Evolutionary conservation across 306 rosid species (phyloP), one percentile per base, ranked within the genome.

Genomic region (Cucumis cinereus): DNA sequence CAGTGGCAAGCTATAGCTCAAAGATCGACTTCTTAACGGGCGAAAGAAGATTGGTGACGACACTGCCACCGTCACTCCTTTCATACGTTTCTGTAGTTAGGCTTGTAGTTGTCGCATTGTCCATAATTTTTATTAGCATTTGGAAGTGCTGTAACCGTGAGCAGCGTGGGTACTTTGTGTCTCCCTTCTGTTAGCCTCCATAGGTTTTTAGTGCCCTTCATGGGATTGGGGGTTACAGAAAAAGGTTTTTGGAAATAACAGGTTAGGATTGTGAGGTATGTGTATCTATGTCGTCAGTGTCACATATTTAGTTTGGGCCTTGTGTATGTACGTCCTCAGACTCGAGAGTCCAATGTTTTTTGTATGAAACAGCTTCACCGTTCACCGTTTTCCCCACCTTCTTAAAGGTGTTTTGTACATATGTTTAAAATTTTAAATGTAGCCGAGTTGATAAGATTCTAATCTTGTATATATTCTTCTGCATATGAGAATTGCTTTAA

Each of bases 141-240:
- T 82, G 88, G 90, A 89, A 85, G 85, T 80, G 73, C 77, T 45
- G 83, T 86, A 73, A 82, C 79, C 76, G 60, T 50, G 60, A 71
- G 24, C 45, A 71, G 76, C 76, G 61, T 28, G 45, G 76, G 15
- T 72, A 72, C 43, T 43, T 33, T 28, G 8, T 72, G 30, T 66
- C 69, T 66, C 45, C 79, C 58, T 72, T 69, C 79, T 71, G 74
- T 78, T 76, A 80, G 83, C 76, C 76, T 50, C 61, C 76, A 52
- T 72, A 26, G 61, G 22, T 17, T 50, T 72, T 71, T 49, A 16
- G 11, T 49, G 10, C 47, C 61, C 61, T 72, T 72, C 58, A 50
- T 72, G 76, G 61, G 40, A 50, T 72, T 60, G 61, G 40, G 54
- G 74, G 75, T 49, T 49, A 49, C 40, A 71, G 75, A 14, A 8